These are phyloP conservation scores for Cytidiella melzeri DNA, from an alignment of 768 basidiomycete species.

Conservation along the genomic window DNA sequence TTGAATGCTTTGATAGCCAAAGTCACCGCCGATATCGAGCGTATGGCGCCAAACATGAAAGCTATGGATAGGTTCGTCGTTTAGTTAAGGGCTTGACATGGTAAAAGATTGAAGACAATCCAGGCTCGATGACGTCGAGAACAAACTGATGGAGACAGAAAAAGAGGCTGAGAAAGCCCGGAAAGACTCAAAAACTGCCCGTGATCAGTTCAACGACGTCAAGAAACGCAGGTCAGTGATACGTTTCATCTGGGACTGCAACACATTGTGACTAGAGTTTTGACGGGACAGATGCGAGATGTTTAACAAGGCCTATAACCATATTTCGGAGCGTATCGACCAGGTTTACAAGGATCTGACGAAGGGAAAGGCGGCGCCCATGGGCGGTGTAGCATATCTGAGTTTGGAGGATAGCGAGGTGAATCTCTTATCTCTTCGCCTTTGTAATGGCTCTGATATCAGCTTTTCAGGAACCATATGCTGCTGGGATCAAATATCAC, in stretches of 20 bases:
- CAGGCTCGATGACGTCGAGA: slow-evolving; percentile 80
- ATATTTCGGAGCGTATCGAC: slow-evolving; percentile 93
- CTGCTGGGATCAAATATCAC: slow-evolving; percentile 92
- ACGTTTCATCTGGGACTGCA: neutral
- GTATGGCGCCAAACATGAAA: slow-evolving; percentile 95
- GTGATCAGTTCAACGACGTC: slow-evolving; percentile 86
- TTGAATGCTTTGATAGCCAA: slow-evolving; percentile 70
- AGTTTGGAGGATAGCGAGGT: slow-evolving; percentile 96
- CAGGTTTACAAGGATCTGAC: slow-evolving; percentile 97
- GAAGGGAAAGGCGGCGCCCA: slow-evolving; percentile 87
- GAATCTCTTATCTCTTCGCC: slow-evolving; percentile 15
- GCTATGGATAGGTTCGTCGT: slow-evolving; percentile 75
- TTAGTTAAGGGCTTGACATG: neutral
- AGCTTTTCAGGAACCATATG: slow-evolving; percentile 66
- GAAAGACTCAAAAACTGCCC: slow-evolving; percentile 83
- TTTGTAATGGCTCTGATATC: slow-evolving; percentile 23
- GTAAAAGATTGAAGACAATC: neutral
- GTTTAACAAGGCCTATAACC: slow-evolving; percentile 94
- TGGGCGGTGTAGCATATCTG: slow-evolving; percentile 96
- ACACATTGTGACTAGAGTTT: neutral
- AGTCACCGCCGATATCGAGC: slow-evolving; percentile 75
- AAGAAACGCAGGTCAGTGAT: slow-evolving; percentile 76
- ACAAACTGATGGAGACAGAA: slow-evolving; percentile 83
- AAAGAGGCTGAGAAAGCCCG: slow-evolving; percentile 89
- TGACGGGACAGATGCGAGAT: slow-evolving; percentile 71